Percentiles rank a stretch among this genome's conserved stretches.
These are phyloP conservation scores for Stellera chamaejasme DNA, from an alignment of 345 rosid species.

Conservation along the genomic window DNA sequence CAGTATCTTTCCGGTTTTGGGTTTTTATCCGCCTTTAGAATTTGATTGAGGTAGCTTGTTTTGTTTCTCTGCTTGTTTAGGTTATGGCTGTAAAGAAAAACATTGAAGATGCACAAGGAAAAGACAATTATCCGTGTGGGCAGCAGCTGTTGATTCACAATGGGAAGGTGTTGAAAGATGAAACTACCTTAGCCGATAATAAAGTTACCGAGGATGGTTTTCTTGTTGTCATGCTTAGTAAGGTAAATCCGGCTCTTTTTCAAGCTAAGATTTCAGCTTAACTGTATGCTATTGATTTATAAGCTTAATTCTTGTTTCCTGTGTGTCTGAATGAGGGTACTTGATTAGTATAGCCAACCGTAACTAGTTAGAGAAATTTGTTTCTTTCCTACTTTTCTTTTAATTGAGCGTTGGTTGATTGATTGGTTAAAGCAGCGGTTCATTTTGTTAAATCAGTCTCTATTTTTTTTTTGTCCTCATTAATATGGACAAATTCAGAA, in stretches of 20 bases:
- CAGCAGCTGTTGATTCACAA: conserved; percentile 89
- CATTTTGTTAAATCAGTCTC: too few species aligned
- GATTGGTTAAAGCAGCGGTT: too few species aligned
- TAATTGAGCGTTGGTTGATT: too few species aligned
- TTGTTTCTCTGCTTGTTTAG: conserved; percentile 18
- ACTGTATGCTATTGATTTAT: too few species aligned
- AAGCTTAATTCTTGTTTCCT: too few species aligned
- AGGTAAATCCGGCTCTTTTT: conserved; percentile 33
- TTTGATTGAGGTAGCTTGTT: neutral
- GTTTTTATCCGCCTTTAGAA: neutral
- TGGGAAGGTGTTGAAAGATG: conserved; percentile 97
- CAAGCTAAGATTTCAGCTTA: neutral
- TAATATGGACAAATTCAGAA: too few species aligned
- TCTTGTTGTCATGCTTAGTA: conserved; percentile 99
- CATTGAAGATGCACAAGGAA: conserved; percentile 93
- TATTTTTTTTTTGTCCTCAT: too few species aligned
- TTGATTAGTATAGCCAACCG: too few species aligned
- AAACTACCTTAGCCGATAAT: conserved; percentile 73
- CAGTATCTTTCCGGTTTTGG: neutral
- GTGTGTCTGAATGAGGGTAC: too few species aligned
- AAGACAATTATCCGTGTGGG: conserved; percentile 93
- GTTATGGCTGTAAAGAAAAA: conserved; percentile 96
- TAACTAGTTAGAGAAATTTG: too few species aligned
- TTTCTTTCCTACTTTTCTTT: too few species aligned
- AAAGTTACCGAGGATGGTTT: conserved; percentile 92